These are phyloP conservation scores for Speleostelium caveatum DNA, from an alignment of 78 protist species.

Conservation along the genomic window DNA sequence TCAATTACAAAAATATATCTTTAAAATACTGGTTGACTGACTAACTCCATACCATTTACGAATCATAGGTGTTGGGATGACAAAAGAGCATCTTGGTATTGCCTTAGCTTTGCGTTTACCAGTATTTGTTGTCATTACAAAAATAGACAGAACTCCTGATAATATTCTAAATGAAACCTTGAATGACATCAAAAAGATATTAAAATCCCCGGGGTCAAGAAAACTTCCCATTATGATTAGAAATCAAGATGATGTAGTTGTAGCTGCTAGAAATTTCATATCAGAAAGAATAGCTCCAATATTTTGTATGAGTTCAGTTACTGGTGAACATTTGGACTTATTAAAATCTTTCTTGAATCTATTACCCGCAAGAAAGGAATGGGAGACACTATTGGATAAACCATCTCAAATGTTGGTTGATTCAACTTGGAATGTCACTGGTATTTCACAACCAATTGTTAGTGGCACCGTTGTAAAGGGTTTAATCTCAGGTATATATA, in stretches of 20 bases:
- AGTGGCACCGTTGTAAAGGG: slow-evolving; percentile 92
- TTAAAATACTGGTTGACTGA: not conserved
- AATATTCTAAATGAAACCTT: slow-evolving; percentile 85
- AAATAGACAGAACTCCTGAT: slow-evolving; percentile 94
- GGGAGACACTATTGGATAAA: slow-evolving; percentile 39
- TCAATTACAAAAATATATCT: too few species aligned
- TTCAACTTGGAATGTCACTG: slow-evolving; percentile 55
- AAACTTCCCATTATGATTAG: slow-evolving; percentile 90
- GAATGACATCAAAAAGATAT: slow-evolving; percentile 76
- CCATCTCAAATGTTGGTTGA: slow-evolving; percentile 81
- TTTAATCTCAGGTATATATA: too few species aligned
- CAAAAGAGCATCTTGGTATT: slow-evolving; percentile 94
- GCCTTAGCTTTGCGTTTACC: slow-evolving; percentile 94
- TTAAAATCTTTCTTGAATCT: slow-evolving; percentile 89
- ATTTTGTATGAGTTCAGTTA: slow-evolving; percentile 90
- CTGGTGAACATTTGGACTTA: slow-evolving; percentile 90
- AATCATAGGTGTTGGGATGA: slow-evolving; percentile 80
- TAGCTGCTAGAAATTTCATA: slow-evolving; percentile 78
- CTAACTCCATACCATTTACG: slow-evolving; percentile 63
- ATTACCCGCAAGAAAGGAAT: slow-evolving; percentile 81
- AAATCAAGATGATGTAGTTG: slow-evolving; percentile 90
- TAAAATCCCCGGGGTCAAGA: slow-evolving; percentile 79
- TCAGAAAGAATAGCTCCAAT: slow-evolving; percentile 90
- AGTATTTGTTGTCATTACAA: slow-evolving; percentile 91
- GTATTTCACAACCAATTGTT: slow-evolving; percentile 95